Percentiles rank a stretch among this genome's conserved stretches.
These are phyloP conservation scores for Trichocladium antarcticum DNA, from an alignment of 495 filamentous ascomycete species.

Conservation along the genomic window DNA sequence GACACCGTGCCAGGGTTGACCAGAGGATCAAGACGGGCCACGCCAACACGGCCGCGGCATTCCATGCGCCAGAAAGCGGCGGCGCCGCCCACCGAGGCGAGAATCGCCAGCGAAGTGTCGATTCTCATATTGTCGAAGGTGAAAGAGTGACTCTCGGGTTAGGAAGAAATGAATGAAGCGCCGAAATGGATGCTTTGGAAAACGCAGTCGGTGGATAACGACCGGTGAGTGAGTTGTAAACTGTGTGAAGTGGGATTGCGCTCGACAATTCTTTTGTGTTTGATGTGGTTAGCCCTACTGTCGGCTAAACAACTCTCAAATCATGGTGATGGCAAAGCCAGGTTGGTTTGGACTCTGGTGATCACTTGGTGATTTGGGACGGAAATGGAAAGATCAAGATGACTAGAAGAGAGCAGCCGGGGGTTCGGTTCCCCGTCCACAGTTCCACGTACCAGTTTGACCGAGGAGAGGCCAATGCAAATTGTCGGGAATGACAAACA, in stretches of 20 bases:
- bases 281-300: neutral
- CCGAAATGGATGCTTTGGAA: neutral
- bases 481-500: conserved; percentile 14
- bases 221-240: neutral
- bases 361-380: too few species aligned
- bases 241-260: neutral
- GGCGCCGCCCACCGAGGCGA: conserved; percentile 26
- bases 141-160: conserved; percentile 12
- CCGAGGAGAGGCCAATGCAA: conserved; percentile 3
- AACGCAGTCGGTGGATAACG: neutral
- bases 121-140: conserved; percentile 22
- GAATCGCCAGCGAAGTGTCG: conserved; percentile 14
- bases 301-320: too few species aligned
- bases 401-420: neutral
- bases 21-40: conserved; percentile 64
- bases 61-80: conserved; percentile 83
- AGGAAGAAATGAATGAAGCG: neutral
- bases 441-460: conserved; percentile 9
- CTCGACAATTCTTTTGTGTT: neutral
- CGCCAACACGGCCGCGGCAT: conserved; percentile 54
- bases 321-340: too few species aligned
- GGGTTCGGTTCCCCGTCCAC: neutral
- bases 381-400: neutral
- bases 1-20: conserved; percentile 46
- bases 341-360: neutral